A percentile compares a stretch with the other conserved stretches of the same genome.
Evolutionary conservation across 495 filamentous ascomycete species (phyloP).

Genomic region (Podospora australis): DNA sequence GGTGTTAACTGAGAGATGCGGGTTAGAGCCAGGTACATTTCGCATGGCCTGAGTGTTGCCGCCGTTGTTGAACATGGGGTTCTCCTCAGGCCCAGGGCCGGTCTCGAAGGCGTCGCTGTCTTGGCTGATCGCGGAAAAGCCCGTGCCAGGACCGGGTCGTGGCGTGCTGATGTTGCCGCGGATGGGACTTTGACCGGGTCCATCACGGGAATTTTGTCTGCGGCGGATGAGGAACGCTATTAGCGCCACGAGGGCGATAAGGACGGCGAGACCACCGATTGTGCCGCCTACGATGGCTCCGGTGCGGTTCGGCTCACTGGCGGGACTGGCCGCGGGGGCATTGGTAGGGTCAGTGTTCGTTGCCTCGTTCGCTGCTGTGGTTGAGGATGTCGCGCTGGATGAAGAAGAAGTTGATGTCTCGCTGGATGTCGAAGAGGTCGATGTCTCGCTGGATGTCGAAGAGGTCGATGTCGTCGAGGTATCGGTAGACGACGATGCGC

Average conservation of each 20-base stretch:
- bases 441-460: conserved; percentile 12
- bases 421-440: conserved; percentile 4
- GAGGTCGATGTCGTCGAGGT: conserved; percentile 12
- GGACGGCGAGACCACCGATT: conserved; percentile 16
- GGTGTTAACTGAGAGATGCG: conserved; percentile 5
- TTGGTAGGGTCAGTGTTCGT: conserved; percentile 5
- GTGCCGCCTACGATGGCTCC: conserved; percentile 43
- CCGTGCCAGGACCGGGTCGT: conserved; percentile 12
- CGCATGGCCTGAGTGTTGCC: neutral
- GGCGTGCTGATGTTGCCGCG: conserved; percentile 30
- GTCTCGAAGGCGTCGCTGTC: conserved; percentile 26
- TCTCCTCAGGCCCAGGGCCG: conserved; percentile 7
- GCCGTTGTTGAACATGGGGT: neutral
- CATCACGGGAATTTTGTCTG: conserved; percentile 24
- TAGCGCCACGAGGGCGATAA: conserved; percentile 8
- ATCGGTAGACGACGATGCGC: neutral
- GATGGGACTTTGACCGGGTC: conserved; percentile 22
- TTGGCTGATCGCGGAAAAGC: conserved; percentile 22
- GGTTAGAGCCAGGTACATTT: neutral
- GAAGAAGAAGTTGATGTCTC: conserved; percentile 14
- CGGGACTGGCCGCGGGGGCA: conserved; percentile 9
- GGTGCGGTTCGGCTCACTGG: conserved; percentile 16
- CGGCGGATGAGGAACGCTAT: conserved; percentile 22
- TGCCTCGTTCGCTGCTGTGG: conserved; percentile 11
- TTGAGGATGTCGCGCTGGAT: conserved; percentile 15